Percentiles rank a stretch among this genome's conserved stretches.
Evolutionary conservation across 768 basidiomycete genomes (phyloP).

Genomic region (Mrakia frigida): DNA sequence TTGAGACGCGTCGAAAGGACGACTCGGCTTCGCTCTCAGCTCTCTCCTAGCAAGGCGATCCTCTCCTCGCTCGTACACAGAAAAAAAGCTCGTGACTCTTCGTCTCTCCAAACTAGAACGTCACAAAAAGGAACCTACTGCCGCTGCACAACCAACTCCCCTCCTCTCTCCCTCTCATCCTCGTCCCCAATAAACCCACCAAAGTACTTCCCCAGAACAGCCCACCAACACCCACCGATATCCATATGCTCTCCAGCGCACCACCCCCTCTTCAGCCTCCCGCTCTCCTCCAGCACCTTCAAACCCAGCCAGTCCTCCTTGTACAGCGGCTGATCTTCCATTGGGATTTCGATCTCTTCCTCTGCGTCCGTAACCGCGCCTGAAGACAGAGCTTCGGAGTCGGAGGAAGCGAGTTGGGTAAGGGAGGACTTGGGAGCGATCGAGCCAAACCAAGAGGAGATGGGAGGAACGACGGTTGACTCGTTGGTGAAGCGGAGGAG

Average conservation of each 20-base stretch:
- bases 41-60: no score
- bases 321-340: constrained; percentile 69
- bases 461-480: constrained; percentile 73
- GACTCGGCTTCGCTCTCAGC: no score
- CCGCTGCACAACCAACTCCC: not conserved
- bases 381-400: constrained; percentile 26
- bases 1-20: no score
- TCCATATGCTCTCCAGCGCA: constrained; percentile 78
- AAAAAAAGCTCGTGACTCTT: no score
- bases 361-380: constrained; percentile 1
- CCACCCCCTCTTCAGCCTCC: constrained; percentile 55
- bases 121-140: no score
- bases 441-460: constrained; percentile 80
- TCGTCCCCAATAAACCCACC: not conserved
- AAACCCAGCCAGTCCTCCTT: constrained; percentile 76
- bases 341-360: constrained; percentile 54
- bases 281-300: constrained; percentile 61
- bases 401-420: constrained; percentile 40
- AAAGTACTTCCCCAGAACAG: not conserved
- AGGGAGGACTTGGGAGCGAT: constrained; percentile 48
- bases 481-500: constrained; percentile 70
- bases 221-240: constrained; percentile 42
- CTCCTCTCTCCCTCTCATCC: not conserved
- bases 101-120: no score
- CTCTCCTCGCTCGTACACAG: no score